phyloP scores from a whole-genome alignment of 768 basidiomycete species.

The Psilocybe sp. region DNA sequence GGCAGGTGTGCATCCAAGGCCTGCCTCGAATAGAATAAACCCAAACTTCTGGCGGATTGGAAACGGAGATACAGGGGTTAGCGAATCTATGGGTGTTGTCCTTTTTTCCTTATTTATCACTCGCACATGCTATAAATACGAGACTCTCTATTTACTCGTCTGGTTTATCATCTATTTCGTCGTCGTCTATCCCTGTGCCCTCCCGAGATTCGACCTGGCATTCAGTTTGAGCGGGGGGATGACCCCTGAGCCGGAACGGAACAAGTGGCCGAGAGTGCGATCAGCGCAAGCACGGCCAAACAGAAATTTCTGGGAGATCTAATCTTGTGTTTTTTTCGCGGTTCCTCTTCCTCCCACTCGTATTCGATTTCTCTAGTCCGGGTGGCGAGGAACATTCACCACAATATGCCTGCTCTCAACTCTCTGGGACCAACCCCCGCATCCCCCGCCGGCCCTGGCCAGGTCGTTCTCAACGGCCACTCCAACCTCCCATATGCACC shows the following conservation, averaged over 20 bases:
- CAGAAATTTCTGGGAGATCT: constrained; percentile 33
- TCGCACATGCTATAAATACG: no score
- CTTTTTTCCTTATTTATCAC: no score
- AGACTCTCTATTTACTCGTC: no score
- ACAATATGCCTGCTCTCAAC: constrained; percentile 15
- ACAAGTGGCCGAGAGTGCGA: constrained; percentile 7
- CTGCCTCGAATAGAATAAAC: no score
- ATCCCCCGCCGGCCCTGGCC: constrained; percentile 39
- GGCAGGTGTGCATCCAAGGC: no score
- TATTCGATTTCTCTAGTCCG: constrained; percentile 32
- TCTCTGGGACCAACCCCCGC: constrained; percentile 23
- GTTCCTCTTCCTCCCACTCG: constrained; percentile 54
- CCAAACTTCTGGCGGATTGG: no score
- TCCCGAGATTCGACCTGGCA: no score
- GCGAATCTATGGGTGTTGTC: no score
- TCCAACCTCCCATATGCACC: constrained; percentile 31
- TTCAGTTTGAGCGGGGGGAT: no score
- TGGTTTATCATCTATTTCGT: no score
- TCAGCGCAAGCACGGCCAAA: constrained; percentile 28
- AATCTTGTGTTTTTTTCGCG: constrained; percentile 34
- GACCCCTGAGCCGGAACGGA: background rate
- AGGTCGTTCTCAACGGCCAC: constrained; percentile 44
- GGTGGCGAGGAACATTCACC: constrained; percentile 43
- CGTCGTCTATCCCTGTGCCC: no score
- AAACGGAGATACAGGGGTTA: no score